A percentile compares a stretch with the other conserved stretches of the same genome.
Conservation (phyloP, 139 green algal species). For the Microglena sp. region DNA sequence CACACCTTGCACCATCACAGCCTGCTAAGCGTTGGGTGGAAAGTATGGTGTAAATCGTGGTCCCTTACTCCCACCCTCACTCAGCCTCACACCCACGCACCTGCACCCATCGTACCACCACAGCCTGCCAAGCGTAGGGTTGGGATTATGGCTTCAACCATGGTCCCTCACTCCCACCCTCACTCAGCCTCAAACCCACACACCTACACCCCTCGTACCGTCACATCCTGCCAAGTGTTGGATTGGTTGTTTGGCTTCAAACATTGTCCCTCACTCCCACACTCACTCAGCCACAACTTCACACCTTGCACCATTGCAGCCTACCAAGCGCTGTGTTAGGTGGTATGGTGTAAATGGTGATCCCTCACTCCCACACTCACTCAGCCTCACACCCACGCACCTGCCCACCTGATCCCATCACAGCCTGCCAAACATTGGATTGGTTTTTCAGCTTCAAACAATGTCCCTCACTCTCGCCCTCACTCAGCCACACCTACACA, state of each 20-base stretch:
- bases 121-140: slow-evolving; percentile 18
- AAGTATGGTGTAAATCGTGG: not conserved
- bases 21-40: not conserved
- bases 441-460: slow-evolving; percentile 14
- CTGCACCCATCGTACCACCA: not conserved
- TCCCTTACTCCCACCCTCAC: not conserved
- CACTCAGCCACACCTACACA: not conserved
- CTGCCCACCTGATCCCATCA: not conserved
- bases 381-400: not conserved
- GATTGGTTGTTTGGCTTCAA: slow-evolving; percentile 18
- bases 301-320: not conserved
- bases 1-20: too few relatives aligned
- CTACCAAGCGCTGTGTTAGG: slow-evolving; percentile 20
- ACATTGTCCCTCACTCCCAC: not conserved
- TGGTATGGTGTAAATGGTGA: slow-evolving; percentile 5
- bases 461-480: not conserved
- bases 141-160: slow-evolving; percentile 14
- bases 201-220: not conserved
- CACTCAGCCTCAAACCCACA: not conserved
- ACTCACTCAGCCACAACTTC: not conserved
- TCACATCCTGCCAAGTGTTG: slow-evolving; percentile 11
- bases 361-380: not conserved
- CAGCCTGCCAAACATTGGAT: slow-evolving; percentile 17
- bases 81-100: not conserved
- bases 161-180: not conserved